phyloP scores from a whole-genome alignment of 83 land plant species.

The Isoetes engelmannii region DNA sequence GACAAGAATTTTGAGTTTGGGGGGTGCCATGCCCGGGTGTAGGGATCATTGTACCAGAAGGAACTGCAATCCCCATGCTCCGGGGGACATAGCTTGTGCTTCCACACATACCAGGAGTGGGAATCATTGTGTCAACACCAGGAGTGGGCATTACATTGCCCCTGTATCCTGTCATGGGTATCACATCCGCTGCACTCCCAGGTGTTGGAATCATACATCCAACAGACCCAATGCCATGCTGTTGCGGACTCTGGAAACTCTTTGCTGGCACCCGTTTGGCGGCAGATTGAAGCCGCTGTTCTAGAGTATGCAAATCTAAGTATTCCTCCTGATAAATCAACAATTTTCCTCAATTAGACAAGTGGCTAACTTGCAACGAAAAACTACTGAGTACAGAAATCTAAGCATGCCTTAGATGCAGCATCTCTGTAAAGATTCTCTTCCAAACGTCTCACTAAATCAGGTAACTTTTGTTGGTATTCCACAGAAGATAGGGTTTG shows the following conservation, averaged over 20 bases:
- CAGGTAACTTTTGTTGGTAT: slow-evolving; percentile 38
- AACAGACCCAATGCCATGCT: slow-evolving; percentile 16
- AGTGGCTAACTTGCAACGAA: background rate
- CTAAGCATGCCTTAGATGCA: slow-evolving; percentile 40
- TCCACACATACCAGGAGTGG: slow-evolving; percentile 18
- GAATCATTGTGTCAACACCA: slow-evolving; percentile 23
- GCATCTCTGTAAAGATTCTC: slow-evolving; percentile 49
- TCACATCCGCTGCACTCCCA: slow-evolving; percentile 9
- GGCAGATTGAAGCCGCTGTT: slow-evolving; percentile 41
- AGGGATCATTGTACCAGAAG: slow-evolving; percentile 34
- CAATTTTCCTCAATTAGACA: background rate
- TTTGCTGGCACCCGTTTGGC: slow-evolving; percentile 25
- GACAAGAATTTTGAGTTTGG: slow-evolving; percentile 5
- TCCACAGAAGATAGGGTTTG: slow-evolving; percentile 24
- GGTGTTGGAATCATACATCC: slow-evolving; percentile 27
- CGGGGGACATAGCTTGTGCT: slow-evolving; percentile 9
- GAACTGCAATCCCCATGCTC: slow-evolving; percentile 30
- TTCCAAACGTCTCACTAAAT: slow-evolving; percentile 62
- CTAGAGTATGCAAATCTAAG: slow-evolving; percentile 48
- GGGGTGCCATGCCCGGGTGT: background rate
- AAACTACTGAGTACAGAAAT: background rate
- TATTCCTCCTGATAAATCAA: slow-evolving; percentile 57
- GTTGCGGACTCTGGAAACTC: slow-evolving; percentile 18
- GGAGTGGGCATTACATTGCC: slow-evolving; percentile 17
- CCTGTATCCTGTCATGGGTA: slow-evolving; percentile 22